phyloP scores from a whole-genome alignment of 106 monocot species.

The Dendrobium catenatum region DNA sequence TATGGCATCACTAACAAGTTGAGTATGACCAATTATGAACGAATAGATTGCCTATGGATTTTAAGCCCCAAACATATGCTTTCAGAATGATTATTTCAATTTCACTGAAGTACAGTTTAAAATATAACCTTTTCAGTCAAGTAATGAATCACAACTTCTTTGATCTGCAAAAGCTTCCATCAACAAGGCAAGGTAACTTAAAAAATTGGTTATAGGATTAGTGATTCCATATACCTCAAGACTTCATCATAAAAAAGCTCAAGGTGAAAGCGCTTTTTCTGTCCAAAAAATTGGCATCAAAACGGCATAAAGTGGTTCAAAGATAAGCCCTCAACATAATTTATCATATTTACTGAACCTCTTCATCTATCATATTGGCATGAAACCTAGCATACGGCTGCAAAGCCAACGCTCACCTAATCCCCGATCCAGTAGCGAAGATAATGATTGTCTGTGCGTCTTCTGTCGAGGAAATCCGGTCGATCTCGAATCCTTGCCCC shows the following conservation, averaged over 20 bases:
- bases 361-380: background rate
- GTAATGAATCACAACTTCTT: background rate
- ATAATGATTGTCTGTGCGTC: constrained; percentile 33
- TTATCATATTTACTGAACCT: background rate
- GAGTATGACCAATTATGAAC: background rate
- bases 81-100: background rate
- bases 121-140: constrained; percentile 1
- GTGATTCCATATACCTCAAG: background rate
- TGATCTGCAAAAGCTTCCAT: background rate
- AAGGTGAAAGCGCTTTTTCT: background rate
- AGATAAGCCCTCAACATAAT: too few species aligned
- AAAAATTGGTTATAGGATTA: background rate
- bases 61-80: background rate
- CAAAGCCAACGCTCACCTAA: constrained; percentile 38
- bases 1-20: background rate
- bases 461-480: constrained; percentile 36
- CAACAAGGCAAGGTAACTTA: background rate
- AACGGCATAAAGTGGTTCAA: background rate
- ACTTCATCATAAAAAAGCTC: background rate
- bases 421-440: constrained; percentile 88
- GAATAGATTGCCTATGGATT: background rate
- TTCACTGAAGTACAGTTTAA: background rate
- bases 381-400: background rate
- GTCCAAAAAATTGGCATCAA: background rate
- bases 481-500: constrained; percentile 67